A percentile compares a stretch with the other conserved stretches of the same genome.
phyloP scores from a whole-genome alignment of 352 stramenopile species.

The Pythium sp. region DNA sequence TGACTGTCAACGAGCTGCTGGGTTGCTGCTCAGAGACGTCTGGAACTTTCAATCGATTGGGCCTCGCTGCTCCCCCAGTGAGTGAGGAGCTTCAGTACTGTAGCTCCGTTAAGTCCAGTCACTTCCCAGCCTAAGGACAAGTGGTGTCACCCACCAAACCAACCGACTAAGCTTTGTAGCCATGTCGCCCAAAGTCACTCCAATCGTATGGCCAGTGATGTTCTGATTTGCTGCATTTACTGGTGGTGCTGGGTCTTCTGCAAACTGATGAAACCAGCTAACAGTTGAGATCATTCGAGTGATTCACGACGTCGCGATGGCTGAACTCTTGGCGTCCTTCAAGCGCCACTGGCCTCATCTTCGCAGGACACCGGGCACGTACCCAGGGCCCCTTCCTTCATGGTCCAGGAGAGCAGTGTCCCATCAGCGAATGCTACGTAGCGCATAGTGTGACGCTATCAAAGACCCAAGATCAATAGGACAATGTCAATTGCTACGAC shows the following conservation, averaged over 20 bases:
- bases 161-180: background rate
- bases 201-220: background rate
- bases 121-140: background rate
- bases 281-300: background rate
- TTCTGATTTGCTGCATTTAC: background rate
- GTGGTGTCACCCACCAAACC: background rate
- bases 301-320: background rate
- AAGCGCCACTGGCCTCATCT: background rate
- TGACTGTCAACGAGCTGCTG: background rate
- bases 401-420: background rate
- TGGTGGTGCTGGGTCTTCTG: background rate
- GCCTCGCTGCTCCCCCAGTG: background rate
- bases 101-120: background rate
- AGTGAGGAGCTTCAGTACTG: background rate
- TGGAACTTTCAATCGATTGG: background rate
- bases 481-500: too few relatives aligned
- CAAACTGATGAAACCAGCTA: background rate
- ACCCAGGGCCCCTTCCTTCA: background rate
- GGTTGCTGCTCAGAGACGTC: background rate
- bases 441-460: background rate
- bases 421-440: background rate
- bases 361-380: background rate
- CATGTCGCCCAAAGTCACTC: background rate
- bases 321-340: slow-evolving; percentile 4
- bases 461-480: too few relatives aligned